Evolutionary conservation across 2,329 filamentous ascomycete species (phyloP).

Genomic region (Penicillium sp.): DNA sequence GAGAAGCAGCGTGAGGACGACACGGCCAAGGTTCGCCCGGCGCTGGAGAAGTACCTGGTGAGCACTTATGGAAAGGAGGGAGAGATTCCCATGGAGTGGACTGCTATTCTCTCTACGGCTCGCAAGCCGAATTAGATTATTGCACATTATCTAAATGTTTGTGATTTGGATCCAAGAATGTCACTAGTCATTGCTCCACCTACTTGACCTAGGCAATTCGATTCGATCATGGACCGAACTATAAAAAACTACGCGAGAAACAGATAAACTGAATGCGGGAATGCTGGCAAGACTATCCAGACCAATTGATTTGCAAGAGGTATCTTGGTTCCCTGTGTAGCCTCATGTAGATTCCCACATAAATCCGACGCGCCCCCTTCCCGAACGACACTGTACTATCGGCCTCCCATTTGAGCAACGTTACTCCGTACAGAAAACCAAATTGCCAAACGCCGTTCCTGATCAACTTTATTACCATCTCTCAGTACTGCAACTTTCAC

Average conservation of each 20-base stretch:
- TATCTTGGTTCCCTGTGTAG: slow-evolving; percentile 33
- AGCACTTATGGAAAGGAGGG: slow-evolving; percentile 33
- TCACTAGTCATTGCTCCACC: not conserved
- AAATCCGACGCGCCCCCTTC: slow-evolving; percentile 35
- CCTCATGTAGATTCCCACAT: slow-evolving; percentile 33
- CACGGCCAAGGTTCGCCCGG: slow-evolving; percentile 29
- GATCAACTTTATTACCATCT: slow-evolving; percentile 32
- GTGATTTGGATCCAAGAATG: not conserved
- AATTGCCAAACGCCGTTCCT: slow-evolving; percentile 44
- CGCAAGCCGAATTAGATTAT: slow-evolving; percentile 31
- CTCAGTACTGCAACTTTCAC: slow-evolving; percentile 11
- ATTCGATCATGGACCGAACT: not conserved
- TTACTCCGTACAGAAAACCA: slow-evolving; percentile 33
- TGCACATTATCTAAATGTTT: not conserved
- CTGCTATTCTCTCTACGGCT: slow-evolving; percentile 40
- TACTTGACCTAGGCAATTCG: not conserved
- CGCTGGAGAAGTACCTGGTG: slow-evolving; percentile 34
- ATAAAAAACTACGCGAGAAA: not conserved
- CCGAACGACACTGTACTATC: slow-evolving; percentile 33
- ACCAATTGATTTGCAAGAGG: slow-evolving; percentile 34
- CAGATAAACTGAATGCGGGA: not conserved
- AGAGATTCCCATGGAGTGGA: slow-evolving; percentile 33
- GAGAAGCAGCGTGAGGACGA: slow-evolving; percentile 35
- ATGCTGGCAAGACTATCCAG: slow-evolving; percentile 31
- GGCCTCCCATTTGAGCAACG: slow-evolving; percentile 34